A percentile compares a stretch with the other conserved stretches of the same genome.
These are phyloP conservation scores for Starmerella floricola DNA, from an alignment of 805 yeast genomes.

Conservation along the genomic window DNA sequence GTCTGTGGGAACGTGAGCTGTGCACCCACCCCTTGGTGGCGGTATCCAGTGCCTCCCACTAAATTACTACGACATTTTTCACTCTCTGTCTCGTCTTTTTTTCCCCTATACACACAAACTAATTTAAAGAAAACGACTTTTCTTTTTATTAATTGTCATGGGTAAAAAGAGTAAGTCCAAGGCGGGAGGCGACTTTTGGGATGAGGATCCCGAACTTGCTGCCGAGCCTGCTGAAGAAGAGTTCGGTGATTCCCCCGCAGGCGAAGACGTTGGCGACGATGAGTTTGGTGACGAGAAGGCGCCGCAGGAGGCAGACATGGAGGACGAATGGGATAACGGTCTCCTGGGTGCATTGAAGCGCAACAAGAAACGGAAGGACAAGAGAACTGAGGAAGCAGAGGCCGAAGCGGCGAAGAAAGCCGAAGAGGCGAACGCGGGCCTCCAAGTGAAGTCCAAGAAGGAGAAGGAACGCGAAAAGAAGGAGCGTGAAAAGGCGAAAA, in stretches of 20 bases:
- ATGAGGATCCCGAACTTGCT: conserved; percentile 52
- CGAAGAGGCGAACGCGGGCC: conserved; percentile 36
- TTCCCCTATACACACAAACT: no score
- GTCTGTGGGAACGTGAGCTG: no score
- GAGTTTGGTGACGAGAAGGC: conserved; percentile 21
- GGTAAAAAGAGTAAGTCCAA: conserved; percentile 53
- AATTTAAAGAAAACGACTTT: conserved; percentile 21
- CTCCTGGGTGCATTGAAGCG: conserved; percentile 74
- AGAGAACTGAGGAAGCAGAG: conserved; percentile 44
- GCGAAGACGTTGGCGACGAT: conserved; percentile 26
- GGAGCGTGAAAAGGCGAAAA: conserved; percentile 70
- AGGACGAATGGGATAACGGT: conserved; percentile 39
- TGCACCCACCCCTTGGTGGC: no score
- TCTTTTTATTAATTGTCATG: conserved; percentile 32
- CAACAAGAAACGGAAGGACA: conserved; percentile 66
- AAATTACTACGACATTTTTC: no score
- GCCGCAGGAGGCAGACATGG: conserved; percentile 27
- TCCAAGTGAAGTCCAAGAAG: conserved; percentile 88
- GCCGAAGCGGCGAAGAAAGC: conserved; percentile 29
- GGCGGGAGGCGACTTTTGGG: conserved; percentile 69
- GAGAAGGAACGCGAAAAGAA: conserved; percentile 72
- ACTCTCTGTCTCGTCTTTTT: no score
- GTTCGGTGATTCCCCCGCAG: conserved; percentile 26
- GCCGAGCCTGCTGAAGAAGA: conserved; percentile 39
- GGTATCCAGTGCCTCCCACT: no score